Conservation (phyloP, 164 flowering plant species). For the Sedum album region DNA sequence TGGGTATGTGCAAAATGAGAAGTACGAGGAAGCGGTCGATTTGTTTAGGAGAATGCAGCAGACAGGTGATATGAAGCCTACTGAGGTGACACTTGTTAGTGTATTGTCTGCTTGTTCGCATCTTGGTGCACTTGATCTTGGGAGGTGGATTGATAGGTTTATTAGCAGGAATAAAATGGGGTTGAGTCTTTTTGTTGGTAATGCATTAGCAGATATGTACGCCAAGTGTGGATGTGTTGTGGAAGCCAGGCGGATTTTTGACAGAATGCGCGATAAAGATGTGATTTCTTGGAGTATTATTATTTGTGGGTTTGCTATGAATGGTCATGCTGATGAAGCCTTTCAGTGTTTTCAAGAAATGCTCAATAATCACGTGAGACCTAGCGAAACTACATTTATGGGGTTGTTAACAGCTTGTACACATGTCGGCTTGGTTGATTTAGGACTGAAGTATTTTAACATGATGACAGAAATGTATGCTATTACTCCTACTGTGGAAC, state of each 20-base stretch:
- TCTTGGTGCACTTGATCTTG: slow-evolving; percentile 23
- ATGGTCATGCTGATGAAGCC: slow-evolving; percentile 25
- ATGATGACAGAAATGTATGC: slow-evolving; percentile 17
- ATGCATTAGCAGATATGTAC: slow-evolving; percentile 29
- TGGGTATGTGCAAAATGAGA: slow-evolving; percentile 32
- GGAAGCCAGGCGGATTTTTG: slow-evolving; percentile 20
- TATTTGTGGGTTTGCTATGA: slow-evolving; percentile 27
- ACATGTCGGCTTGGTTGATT: slow-evolving; percentile 27
- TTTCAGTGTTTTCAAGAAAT: slow-evolving; percentile 22
- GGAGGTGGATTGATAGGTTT: slow-evolving; percentile 11
- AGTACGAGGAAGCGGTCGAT: slow-evolving; percentile 22
- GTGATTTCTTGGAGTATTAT: slow-evolving; percentile 33
- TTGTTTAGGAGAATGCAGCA: slow-evolving; percentile 28
- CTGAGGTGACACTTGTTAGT: slow-evolving; percentile 28
- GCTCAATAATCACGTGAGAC: slow-evolving; percentile 18
- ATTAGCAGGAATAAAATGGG: slow-evolving; percentile 10
- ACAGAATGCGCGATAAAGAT: slow-evolving; percentile 30
- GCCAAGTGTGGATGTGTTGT: slow-evolving; percentile 13
- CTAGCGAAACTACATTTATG: slow-evolving; percentile 32
- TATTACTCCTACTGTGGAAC: slow-evolving; percentile 24
- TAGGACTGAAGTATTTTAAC: slow-evolving; percentile 25
- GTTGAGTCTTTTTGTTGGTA: slow-evolving; percentile 27
- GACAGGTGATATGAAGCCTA: slow-evolving; percentile 19
- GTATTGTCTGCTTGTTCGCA: slow-evolving; percentile 38
- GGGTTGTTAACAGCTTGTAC: slow-evolving; percentile 35